Conservation (phyloP, 2,329 filamentous ascomycete species). For the Pestalotiopsis sp. region DNA sequence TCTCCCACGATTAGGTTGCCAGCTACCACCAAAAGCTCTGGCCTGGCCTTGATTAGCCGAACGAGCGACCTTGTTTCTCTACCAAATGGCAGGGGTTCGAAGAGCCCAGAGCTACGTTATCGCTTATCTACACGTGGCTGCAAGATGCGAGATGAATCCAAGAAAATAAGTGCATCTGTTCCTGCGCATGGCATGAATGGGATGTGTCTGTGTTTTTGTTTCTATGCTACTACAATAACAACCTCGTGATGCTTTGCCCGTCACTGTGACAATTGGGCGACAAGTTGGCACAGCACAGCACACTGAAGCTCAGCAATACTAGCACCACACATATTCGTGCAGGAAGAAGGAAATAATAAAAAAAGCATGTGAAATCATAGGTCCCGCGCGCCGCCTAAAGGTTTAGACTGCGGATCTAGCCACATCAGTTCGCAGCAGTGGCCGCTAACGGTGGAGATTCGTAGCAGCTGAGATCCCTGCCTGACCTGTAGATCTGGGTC, state of each 20-base stretch:
- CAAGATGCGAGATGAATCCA: slow-evolving; percentile 7
- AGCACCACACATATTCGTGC: neutral
- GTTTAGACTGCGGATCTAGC: slow-evolving; percentile 6
- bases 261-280: neutral
- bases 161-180: neutral
- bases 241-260: neutral
- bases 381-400: slow-evolving; percentile 21
- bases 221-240: neutral
- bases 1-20: neutral
- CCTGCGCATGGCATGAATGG: neutral
- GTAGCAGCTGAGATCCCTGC: neutral
- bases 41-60: slow-evolving; percentile 12
- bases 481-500: neutral
- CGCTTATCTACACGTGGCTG: slow-evolving; percentile 23
- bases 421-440: slow-evolving; percentile 4
- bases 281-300: neutral
- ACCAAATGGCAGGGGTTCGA: neutral
- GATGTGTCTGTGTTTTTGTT: neutral
- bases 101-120: slow-evolving; percentile 12
- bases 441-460: neutral
- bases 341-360: neutral
- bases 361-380: slow-evolving; percentile 20
- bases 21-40: neutral
- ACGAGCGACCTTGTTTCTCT: slow-evolving; percentile 1
- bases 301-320: neutral